Percentiles rank a stretch among this genome's conserved stretches.
These are phyloP conservation scores for Phytophthora aleatoria DNA, from an alignment of 352 stramenopile species.

Conservation along the genomic window DNA sequence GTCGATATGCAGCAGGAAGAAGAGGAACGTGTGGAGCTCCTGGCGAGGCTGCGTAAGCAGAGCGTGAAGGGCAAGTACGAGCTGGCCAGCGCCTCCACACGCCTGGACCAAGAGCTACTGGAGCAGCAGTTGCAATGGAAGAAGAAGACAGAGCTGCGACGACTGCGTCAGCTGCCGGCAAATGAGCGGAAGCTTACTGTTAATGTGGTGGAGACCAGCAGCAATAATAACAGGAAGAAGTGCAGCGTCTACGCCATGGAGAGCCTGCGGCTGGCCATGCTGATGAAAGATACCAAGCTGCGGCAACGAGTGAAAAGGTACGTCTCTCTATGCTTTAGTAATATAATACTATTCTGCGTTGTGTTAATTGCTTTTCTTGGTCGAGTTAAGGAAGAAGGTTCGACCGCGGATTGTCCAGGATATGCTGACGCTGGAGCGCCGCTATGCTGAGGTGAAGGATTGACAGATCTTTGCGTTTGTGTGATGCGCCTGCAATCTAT, in stretches of 20 bases:
- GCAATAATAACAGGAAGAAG: conserved; percentile 37
- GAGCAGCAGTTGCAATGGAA: conserved; percentile 48
- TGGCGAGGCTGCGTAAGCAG: conserved; percentile 24
- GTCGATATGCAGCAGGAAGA: conserved; percentile 60
- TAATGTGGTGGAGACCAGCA: conserved; percentile 12
- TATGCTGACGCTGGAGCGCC: conserved; percentile 68
- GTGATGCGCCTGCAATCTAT: not conserved
- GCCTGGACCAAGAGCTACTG: conserved; percentile 59
- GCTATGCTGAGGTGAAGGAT: conserved; percentile 43
- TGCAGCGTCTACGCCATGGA: conserved; percentile 62
- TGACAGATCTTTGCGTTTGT: not conserved
- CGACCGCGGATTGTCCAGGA: conserved; percentile 72
- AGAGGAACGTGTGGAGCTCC: conserved; percentile 32
- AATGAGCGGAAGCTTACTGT: conserved; percentile 19
- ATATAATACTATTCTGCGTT: not conserved
- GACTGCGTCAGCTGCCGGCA: conserved; percentile 8
- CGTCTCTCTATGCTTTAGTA: not conserved
- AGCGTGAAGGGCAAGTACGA: conserved; percentile 57
- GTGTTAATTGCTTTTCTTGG: not conserved
- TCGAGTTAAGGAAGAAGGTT: conserved; percentile 44
- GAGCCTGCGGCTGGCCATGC: conserved; percentile 56
- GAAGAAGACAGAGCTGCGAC: conserved; percentile 27
- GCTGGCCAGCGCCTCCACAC: conserved; percentile 40
- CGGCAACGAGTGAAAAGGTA: conserved; percentile 50
- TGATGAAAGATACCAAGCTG: conserved; percentile 51